Conservation (phyloP, 495 filamentous ascomycete genomes). For the Sphaerosporella brunnea region DNA sequence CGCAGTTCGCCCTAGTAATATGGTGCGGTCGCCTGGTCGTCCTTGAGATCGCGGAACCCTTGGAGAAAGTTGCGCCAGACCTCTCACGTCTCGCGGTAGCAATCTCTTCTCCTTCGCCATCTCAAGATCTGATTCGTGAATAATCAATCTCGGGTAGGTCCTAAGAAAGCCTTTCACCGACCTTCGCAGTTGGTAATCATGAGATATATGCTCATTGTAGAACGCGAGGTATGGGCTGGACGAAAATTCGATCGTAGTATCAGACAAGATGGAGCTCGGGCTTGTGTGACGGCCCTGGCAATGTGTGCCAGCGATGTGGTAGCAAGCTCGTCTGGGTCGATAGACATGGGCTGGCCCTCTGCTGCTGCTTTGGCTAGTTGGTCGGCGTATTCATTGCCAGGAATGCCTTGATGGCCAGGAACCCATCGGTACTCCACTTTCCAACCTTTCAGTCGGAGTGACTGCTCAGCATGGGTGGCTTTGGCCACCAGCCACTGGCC, state of each 20-base stretch:
- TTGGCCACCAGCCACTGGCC: too few species aligned
- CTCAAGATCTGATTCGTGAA: constrained; percentile 28
- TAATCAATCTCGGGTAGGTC: constrained; percentile 29
- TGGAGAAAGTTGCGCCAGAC: constrained; percentile 20
- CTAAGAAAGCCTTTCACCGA: constrained; percentile 27
- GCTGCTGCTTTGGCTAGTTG: too few species aligned
- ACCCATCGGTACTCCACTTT: too few species aligned
- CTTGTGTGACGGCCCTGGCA: too few species aligned
- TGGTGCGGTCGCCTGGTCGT: constrained; percentile 22
- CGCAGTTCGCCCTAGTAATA: constrained; percentile 33
- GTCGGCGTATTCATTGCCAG: too few species aligned
- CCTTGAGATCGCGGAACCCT: constrained; percentile 13
- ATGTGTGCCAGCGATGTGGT: too few species aligned
- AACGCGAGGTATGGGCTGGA: constrained; percentile 31
- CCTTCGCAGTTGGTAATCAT: neutral
- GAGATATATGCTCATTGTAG: constrained; percentile 19
- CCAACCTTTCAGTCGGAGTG: too few species aligned
- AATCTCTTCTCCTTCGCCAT: constrained; percentile 16
- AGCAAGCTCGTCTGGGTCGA: too few species aligned
- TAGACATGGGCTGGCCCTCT: too few species aligned
- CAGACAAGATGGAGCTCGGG: constrained; percentile 30
- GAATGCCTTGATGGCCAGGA: too few species aligned
- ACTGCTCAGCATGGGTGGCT: too few species aligned
- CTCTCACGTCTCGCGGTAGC: constrained; percentile 14
- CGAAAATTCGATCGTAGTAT: constrained; percentile 23